phyloP scores from a whole-genome alignment of 2,329 filamentous ascomycete genomes.

The Ophiobolus disseminans region DNA sequence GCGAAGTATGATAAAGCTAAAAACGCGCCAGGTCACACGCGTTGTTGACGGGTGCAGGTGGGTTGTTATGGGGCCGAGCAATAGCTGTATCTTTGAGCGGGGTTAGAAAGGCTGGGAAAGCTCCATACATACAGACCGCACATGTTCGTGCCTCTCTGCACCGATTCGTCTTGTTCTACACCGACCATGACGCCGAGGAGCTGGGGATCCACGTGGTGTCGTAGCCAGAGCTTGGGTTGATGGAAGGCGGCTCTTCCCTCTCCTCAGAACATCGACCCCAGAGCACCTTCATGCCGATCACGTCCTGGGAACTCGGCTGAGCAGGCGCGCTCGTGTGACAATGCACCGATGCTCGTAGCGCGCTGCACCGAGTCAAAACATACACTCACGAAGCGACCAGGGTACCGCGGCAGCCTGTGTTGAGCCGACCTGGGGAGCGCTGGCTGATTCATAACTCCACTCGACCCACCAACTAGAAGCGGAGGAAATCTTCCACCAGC shows the following conservation, averaged over 20 bases:
- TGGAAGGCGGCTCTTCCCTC: constrained; percentile 20
- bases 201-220: constrained; percentile 26
- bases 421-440: constrained; percentile 10
- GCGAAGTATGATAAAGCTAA: background rate
- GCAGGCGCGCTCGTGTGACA: constrained; percentile 22
- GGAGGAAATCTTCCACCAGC: constrained; percentile 36
- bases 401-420: constrained; percentile 7
- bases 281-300: background rate
- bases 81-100: constrained; percentile 3
- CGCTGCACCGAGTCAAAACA: constrained; percentile 19
- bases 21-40: constrained; percentile 6
- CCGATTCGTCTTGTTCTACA: constrained; percentile 29
- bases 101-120: constrained; percentile 10
- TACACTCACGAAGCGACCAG: constrained; percentile 7
- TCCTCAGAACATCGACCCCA: constrained; percentile 12
- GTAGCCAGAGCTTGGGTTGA: constrained; percentile 14
- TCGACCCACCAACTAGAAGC: constrained; percentile 20
- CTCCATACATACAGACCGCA: constrained; percentile 7
- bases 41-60: background rate
- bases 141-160: constrained; percentile 30
- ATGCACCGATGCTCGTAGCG: constrained; percentile 27
- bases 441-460: constrained; percentile 10
- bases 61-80: constrained; percentile 6
- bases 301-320: constrained; percentile 1
- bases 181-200: constrained; percentile 18